Evolutionary conservation across 352 stramenopile species (phyloP).

Genomic region (Phytophthora brassicae): DNA sequence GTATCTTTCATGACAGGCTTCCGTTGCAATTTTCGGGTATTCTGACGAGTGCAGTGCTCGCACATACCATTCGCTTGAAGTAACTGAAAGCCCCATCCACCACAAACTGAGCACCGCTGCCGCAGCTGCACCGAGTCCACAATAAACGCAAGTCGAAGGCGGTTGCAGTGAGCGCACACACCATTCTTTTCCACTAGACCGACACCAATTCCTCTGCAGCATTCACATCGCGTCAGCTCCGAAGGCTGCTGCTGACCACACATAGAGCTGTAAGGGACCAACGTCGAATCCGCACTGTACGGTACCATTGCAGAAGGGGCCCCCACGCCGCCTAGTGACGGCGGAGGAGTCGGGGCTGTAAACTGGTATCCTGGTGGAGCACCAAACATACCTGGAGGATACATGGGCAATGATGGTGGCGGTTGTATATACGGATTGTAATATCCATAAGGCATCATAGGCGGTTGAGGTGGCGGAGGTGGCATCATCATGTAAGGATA

Average conservation of each 20-base stretch:
- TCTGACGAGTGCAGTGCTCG: slow-evolving; percentile 50
- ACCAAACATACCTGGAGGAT: slow-evolving; percentile 24
- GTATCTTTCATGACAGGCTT: slow-evolving; percentile 2
- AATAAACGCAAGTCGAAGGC: slow-evolving; percentile 68
- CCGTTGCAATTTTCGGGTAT: slow-evolving; percentile 17
- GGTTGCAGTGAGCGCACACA: slow-evolving; percentile 69
- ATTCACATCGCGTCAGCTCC: slow-evolving; percentile 51
- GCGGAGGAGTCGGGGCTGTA: slow-evolving; percentile 19
- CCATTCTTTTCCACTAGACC: slow-evolving; percentile 72
- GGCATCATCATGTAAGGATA: slow-evolving; percentile 45
- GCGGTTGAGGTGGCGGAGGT: slow-evolving; percentile 23
- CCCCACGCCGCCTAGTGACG: slow-evolving; percentile 22
- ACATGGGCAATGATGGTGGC: slow-evolving; percentile 31
- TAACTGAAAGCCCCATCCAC: slow-evolving; percentile 60
- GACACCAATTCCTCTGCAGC: slow-evolving; percentile 54
- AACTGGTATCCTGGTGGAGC: slow-evolving; percentile 29
- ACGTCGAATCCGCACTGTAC: slow-evolving; percentile 29
- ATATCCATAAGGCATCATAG: slow-evolving; percentile 34
- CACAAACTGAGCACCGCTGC: slow-evolving; percentile 49
- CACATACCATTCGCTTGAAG: slow-evolving; percentile 52
- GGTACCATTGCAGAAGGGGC: slow-evolving; percentile 36
- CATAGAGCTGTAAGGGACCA: slow-evolving; percentile 11
- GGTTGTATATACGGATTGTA: slow-evolving; percentile 45
- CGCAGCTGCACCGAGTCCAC: slow-evolving; percentile 64
- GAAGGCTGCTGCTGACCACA: slow-evolving; percentile 27